Conservation (phyloP, 768 basidiomycete genomes). For the Cubamyces sp. region DNA sequence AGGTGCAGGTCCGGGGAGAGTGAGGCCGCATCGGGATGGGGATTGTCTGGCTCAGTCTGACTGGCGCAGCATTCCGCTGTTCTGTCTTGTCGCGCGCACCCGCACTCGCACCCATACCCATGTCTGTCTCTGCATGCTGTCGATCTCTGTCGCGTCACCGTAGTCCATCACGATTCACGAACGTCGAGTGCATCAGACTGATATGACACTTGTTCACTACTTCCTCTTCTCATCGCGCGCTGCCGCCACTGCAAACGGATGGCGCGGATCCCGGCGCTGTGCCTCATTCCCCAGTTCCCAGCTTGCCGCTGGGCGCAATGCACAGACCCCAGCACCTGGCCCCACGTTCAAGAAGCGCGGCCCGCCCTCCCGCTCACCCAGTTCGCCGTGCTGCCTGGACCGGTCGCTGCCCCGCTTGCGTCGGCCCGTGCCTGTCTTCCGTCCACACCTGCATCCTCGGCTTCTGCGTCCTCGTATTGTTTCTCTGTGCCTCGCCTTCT, state of each 20-base stretch:
- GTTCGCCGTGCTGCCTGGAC: no score
- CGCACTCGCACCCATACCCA: conserved; percentile 4
- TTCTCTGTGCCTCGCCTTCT: neutral
- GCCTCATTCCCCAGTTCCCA: neutral
- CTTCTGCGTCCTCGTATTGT: neutral
- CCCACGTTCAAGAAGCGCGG: neutral
- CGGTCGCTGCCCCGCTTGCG: no score
- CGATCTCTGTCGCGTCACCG: conserved; percentile 22
- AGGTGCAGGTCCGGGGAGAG: conserved; percentile 9
- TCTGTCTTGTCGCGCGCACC: conserved; percentile 1
- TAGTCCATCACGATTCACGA: conserved; percentile 22
- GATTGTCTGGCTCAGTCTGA: conserved; percentile 10
- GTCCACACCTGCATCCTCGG: neutral
- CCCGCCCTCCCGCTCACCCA: neutral
- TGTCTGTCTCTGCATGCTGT: conserved; percentile 22
- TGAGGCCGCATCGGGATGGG: conserved; percentile 9
- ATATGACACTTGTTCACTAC: conserved; percentile 7
- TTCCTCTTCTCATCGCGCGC: conserved; percentile 1
- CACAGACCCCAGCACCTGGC: neutral
- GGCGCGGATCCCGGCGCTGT: neutral
- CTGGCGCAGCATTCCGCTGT: conserved; percentile 6
- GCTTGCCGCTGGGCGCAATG: neutral
- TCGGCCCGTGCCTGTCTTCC: no score
- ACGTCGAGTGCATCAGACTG: conserved; percentile 16
- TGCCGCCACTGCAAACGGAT: neutral